These are phyloP conservation scores for Breviolum minutum DNA, from an alignment of 73 alveolate genomes.

Conservation along the genomic window DNA sequence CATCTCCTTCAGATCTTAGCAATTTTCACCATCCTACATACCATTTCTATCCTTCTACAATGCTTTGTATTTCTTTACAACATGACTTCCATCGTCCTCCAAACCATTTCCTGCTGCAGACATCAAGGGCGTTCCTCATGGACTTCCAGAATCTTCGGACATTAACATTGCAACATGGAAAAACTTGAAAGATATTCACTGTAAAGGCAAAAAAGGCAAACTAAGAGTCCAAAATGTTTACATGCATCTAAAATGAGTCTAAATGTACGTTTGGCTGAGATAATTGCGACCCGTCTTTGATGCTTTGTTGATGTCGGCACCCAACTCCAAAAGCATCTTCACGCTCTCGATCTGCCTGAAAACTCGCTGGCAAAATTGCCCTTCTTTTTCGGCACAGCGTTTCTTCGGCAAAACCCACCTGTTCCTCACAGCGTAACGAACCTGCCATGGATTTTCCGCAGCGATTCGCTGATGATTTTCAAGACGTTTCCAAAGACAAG, in stretches of 20 bases:
- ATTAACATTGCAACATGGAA: neutral
- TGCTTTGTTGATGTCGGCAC: conserved; percentile 49
- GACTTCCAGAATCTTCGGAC: neutral
- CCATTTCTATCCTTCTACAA: too few species aligned
- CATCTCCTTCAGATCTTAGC: neutral
- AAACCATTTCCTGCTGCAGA: conserved; percentile 73
- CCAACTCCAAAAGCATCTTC: conserved; percentile 43
- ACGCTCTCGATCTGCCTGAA: conserved; percentile 62
- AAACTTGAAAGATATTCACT: too few species aligned
- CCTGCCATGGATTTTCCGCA: neutral
- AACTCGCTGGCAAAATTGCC: neutral
- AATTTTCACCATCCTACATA: neutral
- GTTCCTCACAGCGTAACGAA: conserved; percentile 81
- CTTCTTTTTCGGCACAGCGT: neutral
- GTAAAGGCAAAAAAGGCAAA: too few species aligned
- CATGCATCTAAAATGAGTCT: neutral
- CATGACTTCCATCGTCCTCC: conserved; percentile 10
- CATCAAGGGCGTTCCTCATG: conserved; percentile 75
- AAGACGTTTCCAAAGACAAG: too few species aligned
- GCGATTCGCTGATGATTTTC: too few species aligned
- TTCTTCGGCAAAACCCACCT: neutral
- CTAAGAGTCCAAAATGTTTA: neutral
- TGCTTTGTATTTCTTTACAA: too few species aligned
- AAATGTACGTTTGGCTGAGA: too few species aligned
- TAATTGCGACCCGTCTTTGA: conserved; percentile 46